phyloP scores from a whole-genome alignment of 345 rosid species.

The Aegle marmelos region DNA sequence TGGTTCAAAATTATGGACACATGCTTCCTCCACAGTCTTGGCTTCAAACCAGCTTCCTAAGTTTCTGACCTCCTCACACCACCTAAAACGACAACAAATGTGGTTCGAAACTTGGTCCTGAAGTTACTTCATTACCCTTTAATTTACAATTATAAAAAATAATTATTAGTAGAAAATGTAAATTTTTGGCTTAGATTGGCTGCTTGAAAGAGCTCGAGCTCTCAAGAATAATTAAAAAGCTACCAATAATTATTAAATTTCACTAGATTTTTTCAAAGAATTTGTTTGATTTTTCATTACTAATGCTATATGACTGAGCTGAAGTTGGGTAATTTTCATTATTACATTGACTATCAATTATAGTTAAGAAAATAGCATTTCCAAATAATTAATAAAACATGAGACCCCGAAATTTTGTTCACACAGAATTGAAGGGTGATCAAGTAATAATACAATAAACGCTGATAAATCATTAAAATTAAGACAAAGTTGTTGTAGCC shows the following conservation, averaged over 20 bases:
- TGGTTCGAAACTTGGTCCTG: neutral
- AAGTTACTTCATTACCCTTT: neutral
- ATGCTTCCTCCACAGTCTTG: neutral
- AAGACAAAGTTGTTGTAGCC: neutral
- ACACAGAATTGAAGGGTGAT: neutral
- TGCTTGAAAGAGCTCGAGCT: neutral
- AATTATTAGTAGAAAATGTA: neutral
- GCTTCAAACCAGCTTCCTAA: neutral
- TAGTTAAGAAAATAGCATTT: constrained; percentile 13
- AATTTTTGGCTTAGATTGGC: neutral
- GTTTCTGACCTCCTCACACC: neutral
- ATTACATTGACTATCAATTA: constrained; percentile 2
- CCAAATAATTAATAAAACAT: neutral
- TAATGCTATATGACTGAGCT: neutral
- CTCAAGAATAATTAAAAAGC: neutral
- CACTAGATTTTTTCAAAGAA: neutral
- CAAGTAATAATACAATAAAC: neutral
- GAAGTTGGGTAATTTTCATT: neutral
- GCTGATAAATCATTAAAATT: neutral
- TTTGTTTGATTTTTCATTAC: neutral
- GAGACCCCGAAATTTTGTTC: neutral
- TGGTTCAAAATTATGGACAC: constrained; percentile 11
- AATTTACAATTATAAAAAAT: neutral
- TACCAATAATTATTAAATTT: neutral
- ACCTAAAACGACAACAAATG: neutral